Percentiles rank a stretch among this genome's conserved stretches.
Conservation (phyloP, 2,329 filamentous ascomycete genomes). For the Zymoseptoria ardabiliae region DNA sequence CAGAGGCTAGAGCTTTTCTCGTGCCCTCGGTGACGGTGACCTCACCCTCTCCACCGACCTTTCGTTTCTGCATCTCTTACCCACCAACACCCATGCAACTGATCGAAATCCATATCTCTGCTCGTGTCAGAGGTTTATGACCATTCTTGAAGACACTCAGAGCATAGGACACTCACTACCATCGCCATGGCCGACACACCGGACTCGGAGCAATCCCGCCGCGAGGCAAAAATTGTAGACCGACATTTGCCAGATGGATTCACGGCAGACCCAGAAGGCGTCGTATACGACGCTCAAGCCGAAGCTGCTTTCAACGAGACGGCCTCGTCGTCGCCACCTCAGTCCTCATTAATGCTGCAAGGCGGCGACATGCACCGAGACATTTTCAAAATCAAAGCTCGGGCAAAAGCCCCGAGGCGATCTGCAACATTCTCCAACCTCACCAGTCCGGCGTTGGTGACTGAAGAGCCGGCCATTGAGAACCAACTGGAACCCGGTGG, state of each 20-base stretch:
- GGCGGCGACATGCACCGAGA: slow-evolving; percentile 74
- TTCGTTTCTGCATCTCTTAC: not conserved
- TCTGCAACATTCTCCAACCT: slow-evolving; percentile 59
- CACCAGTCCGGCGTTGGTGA: slow-evolving; percentile 8
- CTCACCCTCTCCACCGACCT: not conserved
- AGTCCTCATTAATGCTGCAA: slow-evolving; percentile 64
- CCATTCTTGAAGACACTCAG: not conserved
- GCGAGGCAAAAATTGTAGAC: slow-evolving; percentile 29
- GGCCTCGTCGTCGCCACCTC: slow-evolving; percentile 22
- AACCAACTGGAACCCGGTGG: slow-evolving; percentile 46
- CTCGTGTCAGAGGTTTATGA: slow-evolving; percentile 7
- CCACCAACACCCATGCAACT: not conserved
- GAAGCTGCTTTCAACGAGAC: slow-evolving; percentile 2
- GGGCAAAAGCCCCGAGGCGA: slow-evolving; percentile 43
- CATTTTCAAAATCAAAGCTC: slow-evolving; percentile 64
- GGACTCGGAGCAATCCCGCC: slow-evolving; percentile 13
- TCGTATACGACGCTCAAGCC: slow-evolving; percentile 14
- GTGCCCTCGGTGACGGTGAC: not conserved
- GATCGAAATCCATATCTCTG: slow-evolving; percentile 2
- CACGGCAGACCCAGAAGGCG: slow-evolving; percentile 25
- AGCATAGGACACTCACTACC: not conserved
- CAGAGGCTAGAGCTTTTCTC: not conserved
- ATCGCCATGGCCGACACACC: slow-evolving; percentile 14
- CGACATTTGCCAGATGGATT: slow-evolving; percentile 30
- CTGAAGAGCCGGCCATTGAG: slow-evolving; percentile 32